Evolutionary conservation across 2,329 filamentous ascomycete genomes (phyloP), one percentile per base, ranked within the genome.

Genomic region (Fusarium secorum): DNA sequence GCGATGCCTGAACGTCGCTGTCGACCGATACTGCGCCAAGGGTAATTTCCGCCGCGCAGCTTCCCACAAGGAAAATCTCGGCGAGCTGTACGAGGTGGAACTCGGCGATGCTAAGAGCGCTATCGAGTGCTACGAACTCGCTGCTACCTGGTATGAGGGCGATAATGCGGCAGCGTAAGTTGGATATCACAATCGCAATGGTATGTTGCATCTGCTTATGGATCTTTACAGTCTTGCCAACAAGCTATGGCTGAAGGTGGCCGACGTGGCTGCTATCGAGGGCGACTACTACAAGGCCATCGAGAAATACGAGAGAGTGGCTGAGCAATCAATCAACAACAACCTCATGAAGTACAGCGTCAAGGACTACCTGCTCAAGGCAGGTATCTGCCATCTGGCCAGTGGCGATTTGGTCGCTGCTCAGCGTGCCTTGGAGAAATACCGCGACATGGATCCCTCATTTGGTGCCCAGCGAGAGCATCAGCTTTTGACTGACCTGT

Each of bases 321-420:
- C 94, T 44, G 87, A 88, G 62, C 87, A 88, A 45, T 92, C 91
- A 38, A 90, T 97, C 76, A 90, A 90, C 81, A 98, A 97, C 85
- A 96, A 97, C 81, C 85, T 97, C 64, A 95, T 97, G 93, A 93
- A 91, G 79, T 97, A 93, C 89, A 93, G 90, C 51, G 94, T 98
- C 71, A 98, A 98, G 82, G 94, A 98, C 73, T 98, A 98, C 83
- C 91, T 98, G 77, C 87, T 98, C 77, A 97, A 98, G 84, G 93
- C 94, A 2, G 95, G 94, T 35, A 93, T 98, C 78, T 98, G 95
- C 84, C 92, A 97, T 79, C 86, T 98, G 39, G 89, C 89, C 41
- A 85, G 84, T 22, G 85, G 85, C 66, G 95, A 98, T 79, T 84
- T 92, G 76, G 92, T 98, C 58, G 92, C 91, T 51, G 88, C 91